These are phyloP conservation scores for Clavariopsis aquatica DNA, from an alignment of 495 filamentous ascomycete species.

Conservation along the genomic window DNA sequence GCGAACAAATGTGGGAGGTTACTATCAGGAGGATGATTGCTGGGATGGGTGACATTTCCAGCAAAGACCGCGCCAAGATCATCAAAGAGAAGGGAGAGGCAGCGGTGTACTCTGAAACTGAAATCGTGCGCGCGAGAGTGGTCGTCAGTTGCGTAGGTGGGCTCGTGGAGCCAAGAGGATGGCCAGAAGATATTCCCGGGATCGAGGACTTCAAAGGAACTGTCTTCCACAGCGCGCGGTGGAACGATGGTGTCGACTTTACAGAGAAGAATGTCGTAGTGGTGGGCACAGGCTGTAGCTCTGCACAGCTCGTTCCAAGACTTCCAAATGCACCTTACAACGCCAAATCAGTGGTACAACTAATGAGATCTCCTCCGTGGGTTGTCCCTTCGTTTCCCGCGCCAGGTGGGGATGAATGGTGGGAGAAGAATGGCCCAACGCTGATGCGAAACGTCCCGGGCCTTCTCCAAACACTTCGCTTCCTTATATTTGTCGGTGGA, in stretches of 20 bases:
- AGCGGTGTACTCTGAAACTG: conserved; percentile 35
- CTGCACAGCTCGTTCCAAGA: conserved; percentile 41
- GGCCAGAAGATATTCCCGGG: conserved; percentile 49
- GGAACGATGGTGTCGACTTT: conserved; percentile 40
- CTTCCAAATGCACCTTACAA: conserved; percentile 40
- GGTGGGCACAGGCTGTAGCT: conserved; percentile 42
- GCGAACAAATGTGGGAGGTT: conserved; percentile 49
- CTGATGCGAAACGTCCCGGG: conserved; percentile 52
- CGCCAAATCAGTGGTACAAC: conserved; percentile 61
- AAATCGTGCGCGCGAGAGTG: conserved; percentile 42
- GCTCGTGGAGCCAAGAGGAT: conserved; percentile 55
- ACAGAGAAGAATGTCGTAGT: conserved; percentile 43
- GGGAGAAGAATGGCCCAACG: conserved; percentile 48
- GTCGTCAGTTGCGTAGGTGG: conserved; percentile 56
- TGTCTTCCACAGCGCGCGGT: conserved; percentile 42
- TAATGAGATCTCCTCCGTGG: conserved; percentile 67
- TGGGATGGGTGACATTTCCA: conserved; percentile 41
- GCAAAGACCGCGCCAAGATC: conserved; percentile 36
- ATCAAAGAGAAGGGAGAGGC: conserved; percentile 37
- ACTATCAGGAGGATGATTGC: conserved; percentile 37
- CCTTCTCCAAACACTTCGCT: conserved; percentile 44
- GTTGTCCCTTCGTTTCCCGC: conserved; percentile 49
- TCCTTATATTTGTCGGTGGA: conserved; percentile 41
- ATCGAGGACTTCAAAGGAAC: conserved; percentile 38
- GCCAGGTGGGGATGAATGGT: conserved; percentile 45